phyloP scores from a whole-genome alignment of 495 filamentous ascomycete species.

The Penicillium silybi region DNA sequence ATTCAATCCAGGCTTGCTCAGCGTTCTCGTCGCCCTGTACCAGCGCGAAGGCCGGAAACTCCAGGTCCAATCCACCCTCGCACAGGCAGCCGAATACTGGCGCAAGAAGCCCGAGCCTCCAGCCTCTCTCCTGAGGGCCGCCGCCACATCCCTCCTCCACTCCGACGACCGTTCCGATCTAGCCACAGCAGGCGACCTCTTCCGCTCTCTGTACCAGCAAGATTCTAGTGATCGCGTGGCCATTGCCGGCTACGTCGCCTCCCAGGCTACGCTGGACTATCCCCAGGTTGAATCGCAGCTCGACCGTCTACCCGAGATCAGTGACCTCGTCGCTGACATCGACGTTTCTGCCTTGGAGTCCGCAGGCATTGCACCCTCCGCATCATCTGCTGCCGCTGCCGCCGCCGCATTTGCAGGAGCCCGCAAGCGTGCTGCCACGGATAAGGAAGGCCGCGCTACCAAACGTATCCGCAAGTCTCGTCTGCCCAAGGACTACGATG shows the following conservation, averaged over 20 bases:
- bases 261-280: conserved; percentile 66
- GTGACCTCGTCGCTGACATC: conserved; percentile 60
- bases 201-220: conserved; percentile 59
- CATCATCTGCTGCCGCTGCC: conserved; percentile 32
- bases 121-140: conserved; percentile 66
- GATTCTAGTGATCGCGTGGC: conserved; percentile 62
- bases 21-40: conserved; percentile 79
- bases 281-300: conserved; percentile 56
- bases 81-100: conserved; percentile 84
- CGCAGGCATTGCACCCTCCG: conserved; percentile 67
- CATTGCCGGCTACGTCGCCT: conserved; percentile 77
- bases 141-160: conserved; percentile 72
- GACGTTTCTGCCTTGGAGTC: conserved; percentile 68
- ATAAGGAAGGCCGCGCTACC: conserved; percentile 44
- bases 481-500: conserved; percentile 75
- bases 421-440: conserved; percentile 57
- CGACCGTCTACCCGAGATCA: conserved; percentile 59
- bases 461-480: conserved; percentile 65
- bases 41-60: conserved; percentile 70
- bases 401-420: conserved; percentile 38
- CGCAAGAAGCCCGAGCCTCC: conserved; percentile 48
- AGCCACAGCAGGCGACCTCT: conserved; percentile 65
- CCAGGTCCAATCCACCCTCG: conserved; percentile 66
- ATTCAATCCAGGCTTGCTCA: conserved; percentile 81
- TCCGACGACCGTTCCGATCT: conserved; percentile 66